Base-by-base conservation (phyloP, 2,329 filamentous ascomycete genomes). In the Blastomyces silverae region DNA sequence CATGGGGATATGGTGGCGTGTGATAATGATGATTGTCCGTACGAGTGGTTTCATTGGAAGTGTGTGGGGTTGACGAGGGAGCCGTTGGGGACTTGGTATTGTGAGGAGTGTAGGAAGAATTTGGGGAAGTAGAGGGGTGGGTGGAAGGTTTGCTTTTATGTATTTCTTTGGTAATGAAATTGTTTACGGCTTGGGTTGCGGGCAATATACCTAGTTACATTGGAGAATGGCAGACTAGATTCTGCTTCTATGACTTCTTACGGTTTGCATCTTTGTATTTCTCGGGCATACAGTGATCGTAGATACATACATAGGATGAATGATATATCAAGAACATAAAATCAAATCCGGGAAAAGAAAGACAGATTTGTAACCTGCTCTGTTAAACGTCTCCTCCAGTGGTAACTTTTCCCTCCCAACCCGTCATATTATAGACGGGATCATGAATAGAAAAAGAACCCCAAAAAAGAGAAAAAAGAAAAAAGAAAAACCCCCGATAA, bases 1-100 rank as follows among this genome's bases (percentile, higher is more conserved):
- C 87, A 87, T 71, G 86, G 86, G 22, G 84, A 87, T 71, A 88
- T 88, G 86, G 83, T 88, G 52, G 86, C 84, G 15, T 88, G 86
- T 71, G 86, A 88, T 73, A 87, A 88, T 71, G 84, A 86, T 48
- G 78, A 81, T 64, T 88, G 86, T 75, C 81, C 83, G 15, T 82
- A 84, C 67, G 85, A 88, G 72, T 88, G 86, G 86, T 88, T 88
- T 74, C 86, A 88, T 78, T 81, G 87, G 73, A 83, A 81, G 52
- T 88, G 86, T 70, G 84, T 87, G 62, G 83, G 84, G 25, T 76
- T 88, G 70, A 84, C 81, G 55, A 82, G 83, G 69, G 83, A 85
- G 69, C 86, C 86, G 0, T 79, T 79, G 59, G 82, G 83, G 66
- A 83, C 81, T 60, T 85, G 83, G 83, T 85, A 80, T 72, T 85